Percentiles rank a stretch among this genome's conserved stretches.
Evolutionary conservation across 2,329 filamentous ascomycete species (phyloP).

Genomic region (Pyrenochaeta sp.): DNA sequence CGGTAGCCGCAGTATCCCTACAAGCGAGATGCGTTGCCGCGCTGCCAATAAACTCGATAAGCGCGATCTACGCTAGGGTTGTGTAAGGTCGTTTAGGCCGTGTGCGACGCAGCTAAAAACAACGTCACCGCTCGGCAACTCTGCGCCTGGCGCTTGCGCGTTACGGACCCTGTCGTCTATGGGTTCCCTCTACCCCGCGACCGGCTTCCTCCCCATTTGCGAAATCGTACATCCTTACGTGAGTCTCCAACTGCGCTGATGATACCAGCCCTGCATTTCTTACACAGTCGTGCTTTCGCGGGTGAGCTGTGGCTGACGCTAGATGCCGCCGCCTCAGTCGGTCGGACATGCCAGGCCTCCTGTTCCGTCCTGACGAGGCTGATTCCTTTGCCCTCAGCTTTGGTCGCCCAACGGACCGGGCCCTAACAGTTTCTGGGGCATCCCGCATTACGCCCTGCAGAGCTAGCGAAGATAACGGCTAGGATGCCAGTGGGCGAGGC

Average conservation of each 20-base stretch:
- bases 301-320: background rate
- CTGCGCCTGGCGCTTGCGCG: background rate
- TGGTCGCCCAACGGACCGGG: background rate
- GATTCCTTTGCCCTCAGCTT: no score
- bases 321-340: background rate
- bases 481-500: background rate
- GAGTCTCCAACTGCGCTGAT: background rate
- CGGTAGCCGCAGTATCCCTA: conserved; percentile 16
- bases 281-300: no score
- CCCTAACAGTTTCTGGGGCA: background rate
- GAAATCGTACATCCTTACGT: background rate
- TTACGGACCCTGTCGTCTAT: background rate
- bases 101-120: conserved; percentile 24
- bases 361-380: conserved; percentile 1
- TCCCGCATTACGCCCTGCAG: background rate
- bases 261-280: background rate
- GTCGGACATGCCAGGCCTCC: background rate
- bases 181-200: background rate
- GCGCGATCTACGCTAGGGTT: conserved; percentile 20
- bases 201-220: background rate
- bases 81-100: conserved; percentile 17
- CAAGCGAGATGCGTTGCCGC: conserved; percentile 15
- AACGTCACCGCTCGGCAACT: conserved; percentile 18
- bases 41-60: conserved; percentile 12
- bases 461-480: background rate